These are phyloP conservation scores for Boletus bicolor DNA, from an alignment of 768 basidiomycete genomes.

Conservation along the genomic window DNA sequence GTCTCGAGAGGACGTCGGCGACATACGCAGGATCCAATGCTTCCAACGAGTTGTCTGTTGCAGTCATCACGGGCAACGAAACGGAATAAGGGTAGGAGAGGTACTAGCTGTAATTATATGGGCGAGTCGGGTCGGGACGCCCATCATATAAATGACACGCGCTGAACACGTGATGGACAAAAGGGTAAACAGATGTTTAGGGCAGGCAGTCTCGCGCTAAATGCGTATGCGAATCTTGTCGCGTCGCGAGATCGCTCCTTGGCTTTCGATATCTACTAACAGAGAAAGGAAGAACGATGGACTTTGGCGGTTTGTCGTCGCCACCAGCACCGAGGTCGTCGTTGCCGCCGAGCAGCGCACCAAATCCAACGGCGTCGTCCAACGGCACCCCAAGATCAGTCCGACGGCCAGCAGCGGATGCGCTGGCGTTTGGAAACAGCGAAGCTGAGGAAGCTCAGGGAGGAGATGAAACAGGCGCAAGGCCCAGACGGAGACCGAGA, in stretches of 20 bases:
- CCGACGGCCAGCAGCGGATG: slow-evolving; percentile 46
- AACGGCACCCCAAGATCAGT: slow-evolving; percentile 32
- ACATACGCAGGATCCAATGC: slow-evolving; percentile 68
- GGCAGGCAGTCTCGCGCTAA: slow-evolving; percentile 45
- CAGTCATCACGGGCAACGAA: slow-evolving; percentile 15
- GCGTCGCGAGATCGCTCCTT: slow-evolving; percentile 26
- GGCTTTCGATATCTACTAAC: background rate
- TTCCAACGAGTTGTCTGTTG: slow-evolving; percentile 40
- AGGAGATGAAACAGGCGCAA: slow-evolving; percentile 39
- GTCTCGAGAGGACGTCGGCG: slow-evolving; percentile 56
- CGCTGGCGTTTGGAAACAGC: slow-evolving; percentile 52
- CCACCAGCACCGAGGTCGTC: slow-evolving; percentile 53
- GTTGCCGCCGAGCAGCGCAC: slow-evolving; percentile 50
- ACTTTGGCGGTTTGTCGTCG: slow-evolving; percentile 56
- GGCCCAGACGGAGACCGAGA: slow-evolving; percentile 44
- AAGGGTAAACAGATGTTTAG: slow-evolving; percentile 26
- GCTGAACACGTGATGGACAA: slow-evolving; percentile 12
- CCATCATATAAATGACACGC: slow-evolving; percentile 1
- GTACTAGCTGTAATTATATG: background rate
- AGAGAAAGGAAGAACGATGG: slow-evolving; percentile 39
- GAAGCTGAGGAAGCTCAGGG: slow-evolving; percentile 40
- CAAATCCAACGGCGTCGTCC: slow-evolving; percentile 36
- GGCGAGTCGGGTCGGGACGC: background rate
- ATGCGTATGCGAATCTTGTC: slow-evolving; percentile 15
- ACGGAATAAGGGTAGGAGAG: background rate